Percentiles rank a stretch among this genome's conserved stretches.
Conservation (phyloP, 768 basidiomycete genomes). For the Cystobasidiopsis lactophilus region DNA sequence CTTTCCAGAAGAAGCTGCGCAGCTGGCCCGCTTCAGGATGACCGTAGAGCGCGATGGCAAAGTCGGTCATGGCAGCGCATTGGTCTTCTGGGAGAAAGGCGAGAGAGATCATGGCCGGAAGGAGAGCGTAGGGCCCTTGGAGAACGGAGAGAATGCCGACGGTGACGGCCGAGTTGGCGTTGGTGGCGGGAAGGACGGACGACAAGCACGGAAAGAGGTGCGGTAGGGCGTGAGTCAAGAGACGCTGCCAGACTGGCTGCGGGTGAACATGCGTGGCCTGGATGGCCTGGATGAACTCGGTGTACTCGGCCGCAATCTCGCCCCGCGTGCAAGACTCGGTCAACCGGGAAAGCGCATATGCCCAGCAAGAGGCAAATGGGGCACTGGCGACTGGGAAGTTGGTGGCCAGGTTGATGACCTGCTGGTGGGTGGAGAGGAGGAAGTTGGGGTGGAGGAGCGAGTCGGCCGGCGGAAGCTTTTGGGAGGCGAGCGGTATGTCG, state of each 20-base stretch:
- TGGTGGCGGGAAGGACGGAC: background rate
- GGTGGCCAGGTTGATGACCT: slow-evolving; percentile 45
- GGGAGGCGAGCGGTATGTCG: slow-evolving; percentile 8
- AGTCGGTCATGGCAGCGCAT: slow-evolving; percentile 45
- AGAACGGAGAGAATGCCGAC: slow-evolving; percentile 20
- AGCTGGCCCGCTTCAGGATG: slow-evolving; percentile 39
- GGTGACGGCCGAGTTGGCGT: slow-evolving; percentile 9
- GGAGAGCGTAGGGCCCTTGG: slow-evolving; percentile 13
- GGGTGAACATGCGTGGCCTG: background rate
- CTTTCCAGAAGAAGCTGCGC: slow-evolving; percentile 60
- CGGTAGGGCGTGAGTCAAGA: slow-evolving; percentile 11
- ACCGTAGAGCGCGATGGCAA: slow-evolving; percentile 54
- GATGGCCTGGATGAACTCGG: slow-evolving; percentile 8
- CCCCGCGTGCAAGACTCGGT: slow-evolving; percentile 9
- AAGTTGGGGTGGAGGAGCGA: slow-evolving; percentile 28
- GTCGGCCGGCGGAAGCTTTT: slow-evolving; percentile 2
- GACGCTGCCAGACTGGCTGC: slow-evolving; percentile 13
- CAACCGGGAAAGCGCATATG: slow-evolving; percentile 50
- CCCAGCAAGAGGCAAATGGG: slow-evolving; percentile 58
- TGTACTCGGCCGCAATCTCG: slow-evolving; percentile 18
- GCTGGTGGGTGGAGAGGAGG: slow-evolving; percentile 31
- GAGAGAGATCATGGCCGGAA: slow-evolving; percentile 14
- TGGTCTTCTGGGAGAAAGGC: slow-evolving; percentile 27
- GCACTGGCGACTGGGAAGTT: slow-evolving; percentile 41
- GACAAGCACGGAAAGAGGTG: slow-evolving; percentile 8